Conservation (phyloP, 176 grass and related monocot species). For the Chloris gayana region DNA sequence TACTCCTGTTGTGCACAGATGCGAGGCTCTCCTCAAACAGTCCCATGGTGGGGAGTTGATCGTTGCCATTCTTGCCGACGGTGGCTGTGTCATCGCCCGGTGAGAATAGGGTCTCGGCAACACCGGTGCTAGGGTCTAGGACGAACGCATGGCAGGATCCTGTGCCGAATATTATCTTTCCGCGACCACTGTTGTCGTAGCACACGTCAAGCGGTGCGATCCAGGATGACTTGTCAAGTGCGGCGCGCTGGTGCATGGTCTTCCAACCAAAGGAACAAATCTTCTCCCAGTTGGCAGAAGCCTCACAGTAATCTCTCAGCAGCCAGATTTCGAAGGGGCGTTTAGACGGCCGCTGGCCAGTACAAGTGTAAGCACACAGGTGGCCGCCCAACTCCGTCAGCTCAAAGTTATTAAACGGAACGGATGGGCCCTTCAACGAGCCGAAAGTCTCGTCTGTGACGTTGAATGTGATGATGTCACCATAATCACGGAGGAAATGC, state of each 20-base stretch:
- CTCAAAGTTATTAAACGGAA: background rate
- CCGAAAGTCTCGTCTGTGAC: background rate
- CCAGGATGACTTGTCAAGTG: background rate
- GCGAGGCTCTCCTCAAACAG: slow-evolving; percentile 11
- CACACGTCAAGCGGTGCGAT: background rate
- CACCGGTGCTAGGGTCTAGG: background rate
- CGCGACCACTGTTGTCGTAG: background rate
- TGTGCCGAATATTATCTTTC: background rate
- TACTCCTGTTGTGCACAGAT: background rate
- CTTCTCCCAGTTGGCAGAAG: background rate
- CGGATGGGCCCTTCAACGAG: too few relatives aligned
- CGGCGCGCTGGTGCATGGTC: background rate
- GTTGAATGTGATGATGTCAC: background rate
- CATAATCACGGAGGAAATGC: background rate
- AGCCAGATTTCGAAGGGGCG: background rate
- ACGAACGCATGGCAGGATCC: background rate
- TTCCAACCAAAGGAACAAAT: background rate
- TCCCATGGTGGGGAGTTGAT: background rate
- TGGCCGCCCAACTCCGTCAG: background rate
- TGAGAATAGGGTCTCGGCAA: background rate
- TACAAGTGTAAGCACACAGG: background rate
- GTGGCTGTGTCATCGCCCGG: background rate
- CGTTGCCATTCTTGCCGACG: background rate
- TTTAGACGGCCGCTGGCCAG: background rate
- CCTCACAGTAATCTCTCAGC: background rate